These are phyloP conservation scores for Pilatotrama ljubarskyi DNA, from an alignment of 768 basidiomycete species.

Conservation along the genomic window DNA sequence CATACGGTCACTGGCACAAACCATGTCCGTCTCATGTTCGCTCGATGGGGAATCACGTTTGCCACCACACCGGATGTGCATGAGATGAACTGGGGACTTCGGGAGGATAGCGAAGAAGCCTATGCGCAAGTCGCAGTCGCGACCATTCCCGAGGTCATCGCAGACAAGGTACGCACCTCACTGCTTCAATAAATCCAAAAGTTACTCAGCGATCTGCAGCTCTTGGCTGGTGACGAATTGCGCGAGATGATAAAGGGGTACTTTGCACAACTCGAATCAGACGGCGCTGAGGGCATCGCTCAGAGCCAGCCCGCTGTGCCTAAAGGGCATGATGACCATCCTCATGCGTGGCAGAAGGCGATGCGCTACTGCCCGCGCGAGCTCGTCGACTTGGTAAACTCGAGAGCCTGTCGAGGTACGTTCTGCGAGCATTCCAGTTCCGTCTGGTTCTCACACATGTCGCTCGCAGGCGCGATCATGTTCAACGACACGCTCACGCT, in stretches of 20 bases:
- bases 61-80: constrained; percentile 31
- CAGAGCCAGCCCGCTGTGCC: neutral
- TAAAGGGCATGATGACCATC: neutral
- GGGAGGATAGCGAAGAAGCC: constrained; percentile 29
- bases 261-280: constrained; percentile 58
- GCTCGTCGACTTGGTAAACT: constrained; percentile 84
- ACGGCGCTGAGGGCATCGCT: constrained; percentile 33
- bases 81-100: constrained; percentile 25
- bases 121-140: constrained; percentile 69
- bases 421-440: constrained; percentile 5
- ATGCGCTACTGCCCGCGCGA: constrained; percentile 82
- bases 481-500: constrained; percentile 80
- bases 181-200: too few species aligned
- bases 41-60: constrained; percentile 71
- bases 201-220: constrained; percentile 34
- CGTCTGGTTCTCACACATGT: neutral
- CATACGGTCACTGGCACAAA: constrained; percentile 44
- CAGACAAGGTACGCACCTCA: constrained; percentile 54
- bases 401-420: constrained; percentile 92
- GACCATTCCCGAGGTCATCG: constrained; percentile 67
- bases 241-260: constrained; percentile 74
- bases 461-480: constrained; percentile 84
- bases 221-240: constrained; percentile 70
- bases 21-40: constrained; percentile 49
- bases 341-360: constrained; percentile 59